These are phyloP conservation scores for Cucurbita pepo DNA, from an alignment of 306 rosid genomes.

Conservation along the genomic window DNA sequence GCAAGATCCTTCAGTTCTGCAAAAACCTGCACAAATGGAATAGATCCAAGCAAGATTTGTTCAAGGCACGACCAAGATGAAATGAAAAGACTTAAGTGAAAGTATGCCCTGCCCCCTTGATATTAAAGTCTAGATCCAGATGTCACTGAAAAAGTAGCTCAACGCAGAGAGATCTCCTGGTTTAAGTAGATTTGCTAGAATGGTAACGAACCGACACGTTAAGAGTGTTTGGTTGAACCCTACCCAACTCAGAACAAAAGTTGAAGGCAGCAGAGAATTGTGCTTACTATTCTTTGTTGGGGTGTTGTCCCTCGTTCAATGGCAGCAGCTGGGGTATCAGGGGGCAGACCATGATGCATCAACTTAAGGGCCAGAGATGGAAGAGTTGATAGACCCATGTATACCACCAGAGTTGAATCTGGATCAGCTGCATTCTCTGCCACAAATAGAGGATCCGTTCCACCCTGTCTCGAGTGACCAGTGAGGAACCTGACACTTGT, in stretches of 20 bases:
- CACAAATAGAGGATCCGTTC: constrained; percentile 74
- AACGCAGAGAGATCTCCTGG: neutral
- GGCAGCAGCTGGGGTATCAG: constrained; percentile 78
- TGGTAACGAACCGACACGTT: too few species aligned
- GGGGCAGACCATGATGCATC: constrained; percentile 64
- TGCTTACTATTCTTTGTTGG: constrained; percentile 65
- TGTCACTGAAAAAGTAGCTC: neutral
- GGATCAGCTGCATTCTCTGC: constrained; percentile 86
- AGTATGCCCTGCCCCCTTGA: neutral
- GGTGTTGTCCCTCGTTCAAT: constrained; percentile 89
- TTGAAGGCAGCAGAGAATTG: neutral
- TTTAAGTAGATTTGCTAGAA: neutral
- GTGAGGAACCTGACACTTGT: constrained; percentile 77
- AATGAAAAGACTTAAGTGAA: neutral
- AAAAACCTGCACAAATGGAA: constrained; percentile 47
- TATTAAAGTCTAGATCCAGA: neutral
- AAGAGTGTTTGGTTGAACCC: neutral
- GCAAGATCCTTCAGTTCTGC: constrained; percentile 68
- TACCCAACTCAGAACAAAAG: neutral
- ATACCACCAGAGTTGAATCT: constrained; percentile 78
- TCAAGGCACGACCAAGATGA: neutral
- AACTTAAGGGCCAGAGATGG: constrained; percentile 76
- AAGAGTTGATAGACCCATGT: constrained; percentile 90
- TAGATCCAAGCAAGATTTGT: neutral
- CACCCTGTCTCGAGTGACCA: constrained; percentile 89